Percentiles rank a stretch among this genome's conserved stretches.
These are phyloP conservation scores for Tillandsia leiboldiana DNA, from an alignment of 176 grass and related monocot species.

Conservation along the genomic window DNA sequence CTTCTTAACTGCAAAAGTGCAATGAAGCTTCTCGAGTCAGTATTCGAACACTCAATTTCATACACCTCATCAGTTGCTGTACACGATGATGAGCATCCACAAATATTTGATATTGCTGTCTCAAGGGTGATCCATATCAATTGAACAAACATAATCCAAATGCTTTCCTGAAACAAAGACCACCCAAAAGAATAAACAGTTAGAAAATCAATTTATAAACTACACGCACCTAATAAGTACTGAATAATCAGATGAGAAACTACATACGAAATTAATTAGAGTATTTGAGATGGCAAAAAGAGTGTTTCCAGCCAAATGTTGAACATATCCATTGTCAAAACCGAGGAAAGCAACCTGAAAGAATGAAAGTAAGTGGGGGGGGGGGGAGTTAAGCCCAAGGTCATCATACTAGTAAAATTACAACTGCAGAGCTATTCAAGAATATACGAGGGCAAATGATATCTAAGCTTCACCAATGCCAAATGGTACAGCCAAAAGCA, in stretches of 20 bases:
- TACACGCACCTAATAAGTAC: conserved; percentile 2
- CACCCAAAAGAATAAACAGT: conserved; percentile 13
- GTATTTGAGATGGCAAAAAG: conserved; percentile 40
- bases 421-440: background rate
- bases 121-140: conserved; percentile 45
- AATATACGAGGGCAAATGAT: too few relatives aligned
- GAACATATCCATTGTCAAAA: conserved; percentile 58
- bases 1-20: conserved; percentile 28
- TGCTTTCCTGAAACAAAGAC: conserved; percentile 27
- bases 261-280: conserved; percentile 58
- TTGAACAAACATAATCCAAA: conserved; percentile 62
- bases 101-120: conserved; percentile 24
- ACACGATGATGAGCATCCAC: conserved; percentile 14
- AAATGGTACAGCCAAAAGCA: too few relatives aligned
- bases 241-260: conserved; percentile 12
- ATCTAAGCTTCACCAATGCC: too few relatives aligned
- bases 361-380: conserved; percentile 9
- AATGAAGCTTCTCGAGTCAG: conserved; percentile 37
- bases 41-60: conserved; percentile 14
- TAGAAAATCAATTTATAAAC: conserved; percentile 5
- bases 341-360: conserved; percentile 58
- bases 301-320: conserved; percentile 55
- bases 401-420: background rate
- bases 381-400: conserved; percentile 3
- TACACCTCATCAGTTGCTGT: conserved; percentile 14